These are phyloP conservation scores for Talaromyces piceae DNA, from an alignment of 2,329 filamentous ascomycete genomes.

Conservation along the genomic window DNA sequence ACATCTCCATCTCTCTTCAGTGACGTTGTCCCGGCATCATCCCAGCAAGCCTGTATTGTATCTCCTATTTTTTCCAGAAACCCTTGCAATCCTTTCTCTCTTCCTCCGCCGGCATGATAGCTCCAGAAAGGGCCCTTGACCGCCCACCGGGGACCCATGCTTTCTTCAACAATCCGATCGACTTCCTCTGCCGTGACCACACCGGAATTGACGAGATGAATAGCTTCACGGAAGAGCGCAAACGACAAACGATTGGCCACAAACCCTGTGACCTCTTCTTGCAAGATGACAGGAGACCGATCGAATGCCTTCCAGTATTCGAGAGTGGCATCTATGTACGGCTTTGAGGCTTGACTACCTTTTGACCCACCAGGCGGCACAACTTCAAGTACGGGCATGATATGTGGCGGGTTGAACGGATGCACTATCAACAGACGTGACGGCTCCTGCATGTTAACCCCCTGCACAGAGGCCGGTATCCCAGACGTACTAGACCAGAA, in stretches of 20 bases:
- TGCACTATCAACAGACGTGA: conserved; percentile 49
- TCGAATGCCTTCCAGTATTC: conserved; percentile 40
- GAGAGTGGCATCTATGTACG: conserved; percentile 33
- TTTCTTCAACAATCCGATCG: conserved; percentile 46
- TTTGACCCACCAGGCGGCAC: conserved; percentile 37
- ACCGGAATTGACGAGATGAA: conserved; percentile 47
- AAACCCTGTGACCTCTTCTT: conserved; percentile 49
- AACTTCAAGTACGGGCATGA: conserved; percentile 55
- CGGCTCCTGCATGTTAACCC: conserved; percentile 34
- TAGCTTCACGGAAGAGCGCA: conserved; percentile 49
- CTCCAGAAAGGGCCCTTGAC: conserved; percentile 52
- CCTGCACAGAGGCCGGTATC: conserved; percentile 48
- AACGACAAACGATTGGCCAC: conserved; percentile 53
- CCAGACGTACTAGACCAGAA: conserved; percentile 54
- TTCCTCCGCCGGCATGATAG: conserved; percentile 52
- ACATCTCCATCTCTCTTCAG: conserved; percentile 33
- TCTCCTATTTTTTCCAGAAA: conserved; percentile 52
- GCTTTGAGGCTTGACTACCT: conserved; percentile 8
- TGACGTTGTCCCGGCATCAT: conserved; percentile 35
- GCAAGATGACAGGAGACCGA: conserved; percentile 43
- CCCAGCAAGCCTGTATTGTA: conserved; percentile 50
- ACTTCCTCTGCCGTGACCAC: conserved; percentile 48
- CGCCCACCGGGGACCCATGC: conserved; percentile 49
- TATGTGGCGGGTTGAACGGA: conserved; percentile 55
- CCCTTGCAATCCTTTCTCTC: conserved; percentile 41